These are phyloP conservation scores for Fusarium hostae DNA, from an alignment of 2,329 filamentous ascomycete species.

Conservation along the genomic window DNA sequence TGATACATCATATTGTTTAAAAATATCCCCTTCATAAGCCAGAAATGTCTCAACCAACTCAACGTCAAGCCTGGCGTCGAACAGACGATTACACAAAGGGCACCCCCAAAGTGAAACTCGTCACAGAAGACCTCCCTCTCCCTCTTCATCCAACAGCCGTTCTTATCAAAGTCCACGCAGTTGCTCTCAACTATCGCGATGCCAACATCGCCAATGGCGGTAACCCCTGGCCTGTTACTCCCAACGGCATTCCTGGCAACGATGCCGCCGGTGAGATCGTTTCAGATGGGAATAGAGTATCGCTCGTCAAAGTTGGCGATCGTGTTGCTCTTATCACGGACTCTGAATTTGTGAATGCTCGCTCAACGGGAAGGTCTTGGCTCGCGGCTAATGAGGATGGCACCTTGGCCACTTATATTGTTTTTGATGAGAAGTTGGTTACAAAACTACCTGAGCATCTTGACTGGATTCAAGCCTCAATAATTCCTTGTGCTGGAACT, in stretches of 20 bases:
- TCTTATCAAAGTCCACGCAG: constrained; percentile 48
- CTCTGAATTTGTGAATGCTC: constrained; percentile 53
- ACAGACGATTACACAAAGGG: constrained; percentile 47
- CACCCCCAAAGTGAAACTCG: constrained; percentile 48
- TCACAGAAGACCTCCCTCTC: constrained; percentile 47
- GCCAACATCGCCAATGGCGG: constrained; percentile 52
- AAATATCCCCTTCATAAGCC: too few species aligned
- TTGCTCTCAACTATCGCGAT: constrained; percentile 51
- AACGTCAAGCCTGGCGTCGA: constrained; percentile 42
- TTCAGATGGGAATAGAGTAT: constrained; percentile 50
- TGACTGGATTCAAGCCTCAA: constrained; percentile 49
- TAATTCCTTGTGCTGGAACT: constrained; percentile 56
- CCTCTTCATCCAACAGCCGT: constrained; percentile 47
- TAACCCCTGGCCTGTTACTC: constrained; percentile 55
- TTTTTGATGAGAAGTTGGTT: constrained; percentile 54
- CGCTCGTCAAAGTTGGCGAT: constrained; percentile 48
- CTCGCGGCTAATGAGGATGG: constrained; percentile 58
- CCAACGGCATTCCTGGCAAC: constrained; percentile 48
- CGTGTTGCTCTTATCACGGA: constrained; percentile 53
- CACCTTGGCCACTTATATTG: constrained; percentile 53
- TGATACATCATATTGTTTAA: neutral
- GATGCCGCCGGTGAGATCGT: constrained; percentile 57
- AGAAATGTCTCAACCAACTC: constrained; percentile 21
- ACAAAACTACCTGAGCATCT: constrained; percentile 52
- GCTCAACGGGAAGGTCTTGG: constrained; percentile 53